Percentiles rank a stretch among this genome's conserved stretches.
phyloP scores from a whole-genome alignment of 108 stramenopile species.

The Mediolabrus comicus region DNA sequence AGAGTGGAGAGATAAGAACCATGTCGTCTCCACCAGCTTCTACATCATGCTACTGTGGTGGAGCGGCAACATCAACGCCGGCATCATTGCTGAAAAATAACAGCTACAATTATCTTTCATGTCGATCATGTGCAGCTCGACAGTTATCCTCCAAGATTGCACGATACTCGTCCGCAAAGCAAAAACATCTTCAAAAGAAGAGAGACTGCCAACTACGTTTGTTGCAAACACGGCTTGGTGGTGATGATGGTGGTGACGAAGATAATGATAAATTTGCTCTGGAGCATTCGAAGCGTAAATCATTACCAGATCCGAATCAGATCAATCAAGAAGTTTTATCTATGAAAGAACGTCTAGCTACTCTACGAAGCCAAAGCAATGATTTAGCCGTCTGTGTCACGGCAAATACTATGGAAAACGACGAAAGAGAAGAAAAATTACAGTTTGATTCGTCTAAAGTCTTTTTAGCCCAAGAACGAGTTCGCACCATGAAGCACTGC shows the following conservation, averaged over 20 bases:
- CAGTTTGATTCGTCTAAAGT: conserved; percentile 3
- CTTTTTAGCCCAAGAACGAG: conserved; percentile 9
- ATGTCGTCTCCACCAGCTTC: neutral
- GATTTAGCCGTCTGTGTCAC: conserved; percentile 22
- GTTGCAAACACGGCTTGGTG: conserved; percentile 13
- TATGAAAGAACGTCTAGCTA: conserved; percentile 11
- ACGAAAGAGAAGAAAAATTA: conserved; percentile 16
- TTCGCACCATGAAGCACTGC: conserved; percentile 18
- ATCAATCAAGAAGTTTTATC: conserved; percentile 10
- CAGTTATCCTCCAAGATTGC: conserved; percentile 11
- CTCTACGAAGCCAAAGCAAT: conserved; percentile 4
- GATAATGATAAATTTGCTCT: neutral
- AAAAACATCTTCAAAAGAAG: conserved; percentile 1
- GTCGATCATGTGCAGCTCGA: conserved; percentile 14
- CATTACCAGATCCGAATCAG: conserved; percentile 33
- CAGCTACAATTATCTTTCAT: conserved; percentile 4
- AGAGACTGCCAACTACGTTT: conserved; percentile 14
- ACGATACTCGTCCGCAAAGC: conserved; percentile 12
- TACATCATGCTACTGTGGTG: neutral
- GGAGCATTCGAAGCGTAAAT: neutral
- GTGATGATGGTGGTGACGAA: neutral
- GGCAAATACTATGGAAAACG: conserved; percentile 35
- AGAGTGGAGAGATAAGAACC: no score
- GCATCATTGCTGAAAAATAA: neutral
- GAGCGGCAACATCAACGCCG: neutral